Evolutionary conservation across 208 protist genomes (phyloP).

Genomic region (Leishmania amazonensis): DNA sequence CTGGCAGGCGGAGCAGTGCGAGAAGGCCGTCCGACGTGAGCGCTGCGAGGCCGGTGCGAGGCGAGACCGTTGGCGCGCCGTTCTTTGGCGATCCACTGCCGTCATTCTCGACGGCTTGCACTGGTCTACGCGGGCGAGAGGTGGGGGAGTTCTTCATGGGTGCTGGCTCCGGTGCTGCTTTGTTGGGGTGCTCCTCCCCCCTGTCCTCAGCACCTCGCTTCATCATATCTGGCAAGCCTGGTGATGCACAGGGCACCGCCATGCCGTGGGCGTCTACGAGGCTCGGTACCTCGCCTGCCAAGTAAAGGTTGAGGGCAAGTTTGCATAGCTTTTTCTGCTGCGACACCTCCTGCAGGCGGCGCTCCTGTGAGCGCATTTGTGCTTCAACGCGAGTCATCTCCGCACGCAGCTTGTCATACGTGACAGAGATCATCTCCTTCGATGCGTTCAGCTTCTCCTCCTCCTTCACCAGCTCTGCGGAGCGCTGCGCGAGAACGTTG

Average conservation of each 20-base stretch:
- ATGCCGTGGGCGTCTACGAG: conserved; percentile 32
- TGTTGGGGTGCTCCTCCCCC: conserved; percentile 34
- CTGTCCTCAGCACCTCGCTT: conserved; percentile 43
- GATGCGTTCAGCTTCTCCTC: conserved; percentile 67
- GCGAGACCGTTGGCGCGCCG: conserved; percentile 8
- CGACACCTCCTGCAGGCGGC: conserved; percentile 51
- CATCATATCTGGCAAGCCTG: conserved; percentile 17
- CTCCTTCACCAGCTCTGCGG: conserved; percentile 58
- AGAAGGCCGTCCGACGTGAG: conserved; percentile 56
- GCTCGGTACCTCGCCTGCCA: conserved; percentile 61
- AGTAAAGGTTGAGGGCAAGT: conserved; percentile 70
- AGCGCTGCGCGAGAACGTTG: conserved; percentile 67
- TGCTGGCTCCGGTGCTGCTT: conserved; percentile 41
- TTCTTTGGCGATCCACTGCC: conserved; percentile 10
- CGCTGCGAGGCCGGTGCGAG: conserved; percentile 11
- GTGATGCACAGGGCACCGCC: conserved; percentile 6
- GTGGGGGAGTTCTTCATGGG: conserved; percentile 34
- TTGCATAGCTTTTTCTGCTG: conserved; percentile 82
- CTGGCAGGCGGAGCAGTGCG: conserved; percentile 68
- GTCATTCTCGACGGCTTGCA: background rate
- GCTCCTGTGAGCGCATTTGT: conserved; percentile 69
- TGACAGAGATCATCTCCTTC: conserved; percentile 46
- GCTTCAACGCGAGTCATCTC: conserved; percentile 82
- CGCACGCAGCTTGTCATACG: conserved; percentile 80
- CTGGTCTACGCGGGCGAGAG: conserved; percentile 21